Conservation (phyloP, 2,329 filamentous ascomycete genomes). For the Fusarium redolens region DNA sequence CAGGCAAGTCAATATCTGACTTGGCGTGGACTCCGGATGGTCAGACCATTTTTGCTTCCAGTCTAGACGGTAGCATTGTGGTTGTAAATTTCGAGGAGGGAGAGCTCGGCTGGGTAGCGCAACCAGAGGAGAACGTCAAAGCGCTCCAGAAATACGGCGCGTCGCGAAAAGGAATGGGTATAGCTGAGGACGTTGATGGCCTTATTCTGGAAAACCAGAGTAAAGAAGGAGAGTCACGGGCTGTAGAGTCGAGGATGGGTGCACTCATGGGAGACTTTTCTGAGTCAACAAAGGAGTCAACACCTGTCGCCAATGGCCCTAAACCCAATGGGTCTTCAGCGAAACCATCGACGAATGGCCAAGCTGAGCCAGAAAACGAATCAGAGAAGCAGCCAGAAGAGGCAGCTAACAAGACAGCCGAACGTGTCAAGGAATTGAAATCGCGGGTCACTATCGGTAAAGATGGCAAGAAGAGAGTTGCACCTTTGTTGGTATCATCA, state of each 20-base stretch:
- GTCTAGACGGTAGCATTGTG: constrained; percentile 89
- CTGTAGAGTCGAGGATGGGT: constrained; percentile 94
- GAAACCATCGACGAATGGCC: constrained; percentile 55
- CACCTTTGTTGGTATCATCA: constrained; percentile 89
- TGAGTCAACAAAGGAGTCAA: constrained; percentile 64
- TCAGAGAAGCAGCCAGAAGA: constrained; percentile 58
- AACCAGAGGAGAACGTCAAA: constrained; percentile 89
- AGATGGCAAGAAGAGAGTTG: constrained; percentile 95
- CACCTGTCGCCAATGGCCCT: constrained; percentile 62
- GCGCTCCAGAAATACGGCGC: constrained; percentile 92
- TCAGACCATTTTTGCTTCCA: constrained; percentile 84
- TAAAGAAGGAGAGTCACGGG: constrained; percentile 89
- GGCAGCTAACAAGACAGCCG: constrained; percentile 63
- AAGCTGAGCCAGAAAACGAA: constrained; percentile 50
- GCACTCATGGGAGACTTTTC: constrained; percentile 92
- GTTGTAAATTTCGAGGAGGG: constrained; percentile 84
- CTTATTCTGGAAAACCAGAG: constrained; percentile 89
- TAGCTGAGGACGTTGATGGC: constrained; percentile 92
- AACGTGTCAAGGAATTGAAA: constrained; percentile 75
- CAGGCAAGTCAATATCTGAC: constrained; percentile 92
- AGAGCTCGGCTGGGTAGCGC: constrained; percentile 90
- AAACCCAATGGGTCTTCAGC: constrained; percentile 55
- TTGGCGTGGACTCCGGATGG: constrained; percentile 95
- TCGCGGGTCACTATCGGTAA: constrained; percentile 94
- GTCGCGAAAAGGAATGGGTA: constrained; percentile 86